These are phyloP conservation scores for Venustampulla echinocandica DNA, from an alignment of 495 filamentous ascomycete species.

Conservation along the genomic window DNA sequence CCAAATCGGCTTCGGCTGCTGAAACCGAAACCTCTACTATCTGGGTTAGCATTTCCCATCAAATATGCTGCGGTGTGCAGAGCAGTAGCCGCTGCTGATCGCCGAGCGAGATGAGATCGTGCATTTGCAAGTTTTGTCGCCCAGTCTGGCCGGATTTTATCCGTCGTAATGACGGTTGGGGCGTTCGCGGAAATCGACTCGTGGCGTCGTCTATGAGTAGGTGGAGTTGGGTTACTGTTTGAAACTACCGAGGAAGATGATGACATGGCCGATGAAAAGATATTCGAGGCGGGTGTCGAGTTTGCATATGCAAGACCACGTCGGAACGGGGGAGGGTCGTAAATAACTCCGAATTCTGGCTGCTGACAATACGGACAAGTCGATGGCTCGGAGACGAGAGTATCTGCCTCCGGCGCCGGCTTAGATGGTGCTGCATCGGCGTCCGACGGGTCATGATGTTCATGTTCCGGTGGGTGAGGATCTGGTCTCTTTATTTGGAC, in stretches of 20 bases:
- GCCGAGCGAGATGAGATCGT: slow-evolving; percentile 69
- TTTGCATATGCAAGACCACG: slow-evolving; percentile 68
- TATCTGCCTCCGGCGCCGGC: slow-evolving; percentile 47
- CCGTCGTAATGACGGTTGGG: slow-evolving; percentile 80
- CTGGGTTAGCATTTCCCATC: slow-evolving; percentile 50
- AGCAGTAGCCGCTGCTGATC: slow-evolving; percentile 89
- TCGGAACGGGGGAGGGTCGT: slow-evolving; percentile 80
- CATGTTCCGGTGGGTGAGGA: slow-evolving; percentile 86
- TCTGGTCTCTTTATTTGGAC: slow-evolving; percentile 97
- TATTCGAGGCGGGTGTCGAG: slow-evolving; percentile 23
- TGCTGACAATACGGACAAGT: slow-evolving; percentile 93
- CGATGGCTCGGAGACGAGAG: slow-evolving; percentile 84
- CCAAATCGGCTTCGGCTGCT: slow-evolving; percentile 20
- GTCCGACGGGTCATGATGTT: slow-evolving; percentile 48
- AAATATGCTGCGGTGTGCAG: slow-evolving; percentile 92
- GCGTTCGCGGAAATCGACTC: slow-evolving; percentile 76
- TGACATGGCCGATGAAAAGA: slow-evolving; percentile 60
- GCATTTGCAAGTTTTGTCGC: slow-evolving; percentile 79
- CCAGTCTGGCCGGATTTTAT: slow-evolving; percentile 90
- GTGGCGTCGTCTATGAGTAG: slow-evolving; percentile 47
- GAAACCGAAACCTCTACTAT: slow-evolving; percentile 31
- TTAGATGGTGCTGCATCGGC: slow-evolving; percentile 31
- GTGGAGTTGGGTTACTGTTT: slow-evolving; percentile 12
- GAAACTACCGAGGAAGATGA: slow-evolving; percentile 46
- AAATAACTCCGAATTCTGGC: slow-evolving; percentile 90